A percentile compares a stretch with the other conserved stretches of the same genome.
Evolutionary conservation across 2,329 filamentous ascomycete species (phyloP).

Genomic region (Nemania sp.): DNA sequence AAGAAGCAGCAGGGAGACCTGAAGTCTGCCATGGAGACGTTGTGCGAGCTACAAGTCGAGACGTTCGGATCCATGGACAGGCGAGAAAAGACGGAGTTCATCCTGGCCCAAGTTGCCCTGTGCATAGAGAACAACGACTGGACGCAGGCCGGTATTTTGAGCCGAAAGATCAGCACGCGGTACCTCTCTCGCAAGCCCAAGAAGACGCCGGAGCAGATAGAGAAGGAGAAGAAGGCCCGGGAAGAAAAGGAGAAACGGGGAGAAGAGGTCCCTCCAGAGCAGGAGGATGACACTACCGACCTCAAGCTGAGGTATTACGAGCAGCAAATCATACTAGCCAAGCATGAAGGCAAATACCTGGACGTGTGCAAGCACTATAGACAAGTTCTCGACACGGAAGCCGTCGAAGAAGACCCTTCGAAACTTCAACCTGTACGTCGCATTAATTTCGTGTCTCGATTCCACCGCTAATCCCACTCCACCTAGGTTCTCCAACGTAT

Average conservation of each 20-base stretch:
- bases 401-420: constrained; percentile 85
- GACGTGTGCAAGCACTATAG: constrained; percentile 98
- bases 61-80: constrained; percentile 98
- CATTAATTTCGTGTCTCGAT: background rate
- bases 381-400: constrained; percentile 94
- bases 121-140: constrained; percentile 97
- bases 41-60: constrained; percentile 98
- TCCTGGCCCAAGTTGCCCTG: constrained; percentile 88
- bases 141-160: constrained; percentile 92
- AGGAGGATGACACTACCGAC: constrained; percentile 90
- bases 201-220: constrained; percentile 85
- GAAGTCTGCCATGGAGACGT: constrained; percentile 84
- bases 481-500: constrained; percentile 83
- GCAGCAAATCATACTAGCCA: constrained; percentile 92
- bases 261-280: constrained; percentile 77
- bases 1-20: constrained; percentile 95
- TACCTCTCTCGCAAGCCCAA: constrained; percentile 90
- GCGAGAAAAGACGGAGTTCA: constrained; percentile 98
- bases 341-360: constrained; percentile 96
- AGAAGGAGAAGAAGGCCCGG: constrained; percentile 86
- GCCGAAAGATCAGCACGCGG: constrained; percentile 93
- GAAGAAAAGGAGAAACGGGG: constrained; percentile 83
- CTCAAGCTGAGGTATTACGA: constrained; percentile 96
- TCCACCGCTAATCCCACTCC: constrained; percentile 24
- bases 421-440: constrained; percentile 80